Evolutionary conservation across 306 rosid genomes (phyloP).

Genomic region (Cicer pinnatifidum): DNA sequence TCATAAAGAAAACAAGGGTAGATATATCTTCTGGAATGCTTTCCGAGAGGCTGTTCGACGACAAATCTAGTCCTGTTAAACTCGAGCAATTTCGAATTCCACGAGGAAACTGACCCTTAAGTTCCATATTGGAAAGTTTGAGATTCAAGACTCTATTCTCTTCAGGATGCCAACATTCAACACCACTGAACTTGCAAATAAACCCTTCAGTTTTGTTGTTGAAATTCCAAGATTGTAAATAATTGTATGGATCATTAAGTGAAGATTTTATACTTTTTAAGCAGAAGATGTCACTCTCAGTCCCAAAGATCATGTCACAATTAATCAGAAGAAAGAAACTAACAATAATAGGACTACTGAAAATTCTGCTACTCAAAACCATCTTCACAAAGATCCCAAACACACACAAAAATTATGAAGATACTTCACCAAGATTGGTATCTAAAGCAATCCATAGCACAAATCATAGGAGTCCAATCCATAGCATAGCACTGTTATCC

Average conservation of each 20-base stretch:
- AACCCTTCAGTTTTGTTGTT: conserved; percentile 66
- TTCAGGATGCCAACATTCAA: conserved; percentile 92
- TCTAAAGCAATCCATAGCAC: conserved; percentile 28
- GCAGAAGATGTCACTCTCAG: conserved; percentile 69
- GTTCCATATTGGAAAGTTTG: conserved; percentile 72
- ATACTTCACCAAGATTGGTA: conserved; percentile 40
- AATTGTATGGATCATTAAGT: conserved; percentile 59
- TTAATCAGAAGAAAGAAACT: conserved; percentile 50
- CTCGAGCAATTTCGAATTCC: conserved; percentile 67
- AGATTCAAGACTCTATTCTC: conserved; percentile 75
- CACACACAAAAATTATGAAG: conserved; percentile 1
- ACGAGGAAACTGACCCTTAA: conserved; percentile 77
- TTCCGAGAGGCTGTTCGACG: conserved; percentile 62
- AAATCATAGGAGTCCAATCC: conserved; percentile 25
- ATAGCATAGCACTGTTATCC: conserved; percentile 30
- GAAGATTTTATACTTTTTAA: conserved; percentile 52
- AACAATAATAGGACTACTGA: conserved; percentile 42
- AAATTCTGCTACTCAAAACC: conserved; percentile 47
- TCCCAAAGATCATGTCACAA: conserved; percentile 53
- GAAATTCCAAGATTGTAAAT: conserved; percentile 68
- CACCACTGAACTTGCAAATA: conserved; percentile 75
- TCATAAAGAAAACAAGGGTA: conserved; percentile 7
- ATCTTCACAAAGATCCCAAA: conserved; percentile 44
- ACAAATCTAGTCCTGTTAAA: conserved; percentile 83
- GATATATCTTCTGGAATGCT: conserved; percentile 58